Conservation (phyloP, 129 eudicot species). For the Chrysanthemum lavandulifolium region DNA sequence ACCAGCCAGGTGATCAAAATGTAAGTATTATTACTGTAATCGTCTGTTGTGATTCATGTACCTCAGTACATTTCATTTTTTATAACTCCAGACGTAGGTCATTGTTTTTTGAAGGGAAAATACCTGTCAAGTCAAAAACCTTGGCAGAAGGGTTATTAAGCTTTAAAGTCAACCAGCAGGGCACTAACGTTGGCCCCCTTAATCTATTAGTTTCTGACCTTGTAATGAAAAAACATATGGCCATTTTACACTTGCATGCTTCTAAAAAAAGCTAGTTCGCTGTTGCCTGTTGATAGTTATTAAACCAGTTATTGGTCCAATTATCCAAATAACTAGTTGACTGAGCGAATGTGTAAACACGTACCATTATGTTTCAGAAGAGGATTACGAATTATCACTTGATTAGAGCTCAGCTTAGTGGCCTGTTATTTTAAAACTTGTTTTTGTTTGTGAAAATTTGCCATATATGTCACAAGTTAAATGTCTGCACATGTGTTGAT, state of each 20-base stretch:
- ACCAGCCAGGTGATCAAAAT: conserved; percentile 34
- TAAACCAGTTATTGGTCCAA: too few species aligned
- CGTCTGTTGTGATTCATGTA: background rate
- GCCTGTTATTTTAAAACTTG: conserved; percentile 5
- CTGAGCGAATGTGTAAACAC: too few species aligned
- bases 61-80: background rate
- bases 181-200: too few species aligned
- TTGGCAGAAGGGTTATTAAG: conserved; percentile 5
- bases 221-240: background rate
- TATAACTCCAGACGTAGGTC: background rate
- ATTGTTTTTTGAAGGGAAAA: background rate
- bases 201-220: too few species aligned
- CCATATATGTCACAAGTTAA: background rate
- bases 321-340: too few species aligned
- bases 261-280: background rate
- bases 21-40: conserved; percentile 25
- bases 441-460: conserved; percentile 4
- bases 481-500: background rate
- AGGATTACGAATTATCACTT: background rate
- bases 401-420: conserved; percentile 1
- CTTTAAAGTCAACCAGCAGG: background rate
- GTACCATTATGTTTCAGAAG: too few species aligned
- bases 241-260: conserved; percentile 11
- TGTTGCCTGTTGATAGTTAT: background rate
- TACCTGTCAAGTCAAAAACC: background rate